Evolutionary conservation across 306 rosid species (phyloP), one percentile per base, ranked within the genome.

Genomic region (Sechiopsis laciniata): DNA sequence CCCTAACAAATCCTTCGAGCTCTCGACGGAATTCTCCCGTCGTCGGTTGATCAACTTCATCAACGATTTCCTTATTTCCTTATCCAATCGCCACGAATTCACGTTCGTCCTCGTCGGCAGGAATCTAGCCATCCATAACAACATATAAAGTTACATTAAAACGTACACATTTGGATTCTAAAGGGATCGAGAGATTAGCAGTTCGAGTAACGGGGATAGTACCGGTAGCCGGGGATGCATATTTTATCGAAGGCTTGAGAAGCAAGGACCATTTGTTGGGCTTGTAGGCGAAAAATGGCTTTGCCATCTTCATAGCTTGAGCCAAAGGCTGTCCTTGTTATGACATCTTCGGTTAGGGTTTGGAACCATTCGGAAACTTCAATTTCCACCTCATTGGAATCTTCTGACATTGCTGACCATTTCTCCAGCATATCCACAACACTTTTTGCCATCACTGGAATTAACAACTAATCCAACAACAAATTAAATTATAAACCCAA

Each of bases 251-350:
- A 91, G n/a, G 91, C 95, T 74, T 95, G 95, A 1, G 97, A 85
- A 0, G 96, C 99, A 35, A 91, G 80, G 37, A 74, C 58, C 96
- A 91, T 89, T 81, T 95, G 99, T 51, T 91, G 86, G 0, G 89
- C 80, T 84, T 95, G 99, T 10, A 95, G 75, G 0, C 81, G 75
- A 73, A 89, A 95, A 77, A 95, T 84, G 71, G 92, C 91, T 76
- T 89, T 95, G 65, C 97, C 99, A 72, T 91, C 99, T 80, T 91
- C 95, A 55, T 91, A 91, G 84, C 99, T 91, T 68, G 86, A 85
- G 74, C 99, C 99, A 1, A 95, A 95, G 3, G 96, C 97, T 0
- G 97, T 69, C 22, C 92, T 83, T 2, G 96, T 91, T 15, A 95
- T 89, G 6, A 91, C 87, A 4, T 95, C 99, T 78, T 91, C 99